Evolutionary conservation across 2,329 filamentous ascomycete species (phyloP).

Genomic region (Hypoxylon sp.): DNA sequence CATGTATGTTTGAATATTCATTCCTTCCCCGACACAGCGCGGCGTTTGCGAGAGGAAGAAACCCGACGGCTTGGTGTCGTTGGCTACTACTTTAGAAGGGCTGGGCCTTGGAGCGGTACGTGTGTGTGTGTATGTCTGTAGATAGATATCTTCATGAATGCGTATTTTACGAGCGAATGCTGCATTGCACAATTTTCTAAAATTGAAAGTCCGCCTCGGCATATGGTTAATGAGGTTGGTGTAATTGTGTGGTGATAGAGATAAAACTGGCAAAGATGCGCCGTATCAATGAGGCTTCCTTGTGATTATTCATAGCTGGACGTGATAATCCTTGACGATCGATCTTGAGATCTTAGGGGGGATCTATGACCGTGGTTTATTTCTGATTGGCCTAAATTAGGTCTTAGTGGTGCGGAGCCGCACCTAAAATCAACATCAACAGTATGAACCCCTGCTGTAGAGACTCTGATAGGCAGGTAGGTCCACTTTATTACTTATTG

Average conservation of each 20-base stretch:
- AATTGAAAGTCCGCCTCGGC: neutral
- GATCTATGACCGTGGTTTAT: neutral
- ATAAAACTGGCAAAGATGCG: neutral
- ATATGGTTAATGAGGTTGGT: neutral
- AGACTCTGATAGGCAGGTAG: too few species aligned
- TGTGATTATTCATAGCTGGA: neutral
- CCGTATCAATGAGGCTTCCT: too few species aligned
- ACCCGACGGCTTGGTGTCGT: neutral
- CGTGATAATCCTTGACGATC: neutral
- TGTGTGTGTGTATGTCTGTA: neutral
- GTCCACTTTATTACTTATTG: neutral
- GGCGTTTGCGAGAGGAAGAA: conserved; percentile 16
- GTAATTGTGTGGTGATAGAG: neutral
- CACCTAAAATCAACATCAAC: conserved; percentile 7
- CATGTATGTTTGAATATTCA: conserved; percentile 8
- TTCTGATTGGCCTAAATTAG: neutral
- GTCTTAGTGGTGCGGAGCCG: neutral
- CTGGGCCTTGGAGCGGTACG: neutral
- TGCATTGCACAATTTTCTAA: neutral
- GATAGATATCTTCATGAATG: conserved; percentile 2
- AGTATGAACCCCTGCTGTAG: neutral
- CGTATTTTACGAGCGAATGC: neutral
- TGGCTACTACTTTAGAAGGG: conserved; percentile 6
- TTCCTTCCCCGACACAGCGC: conserved; percentile 15
- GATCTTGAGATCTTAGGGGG: neutral